Base-by-base conservation (phyloP, 345 rosid genomes). In the Populus pruinosa region DNA sequence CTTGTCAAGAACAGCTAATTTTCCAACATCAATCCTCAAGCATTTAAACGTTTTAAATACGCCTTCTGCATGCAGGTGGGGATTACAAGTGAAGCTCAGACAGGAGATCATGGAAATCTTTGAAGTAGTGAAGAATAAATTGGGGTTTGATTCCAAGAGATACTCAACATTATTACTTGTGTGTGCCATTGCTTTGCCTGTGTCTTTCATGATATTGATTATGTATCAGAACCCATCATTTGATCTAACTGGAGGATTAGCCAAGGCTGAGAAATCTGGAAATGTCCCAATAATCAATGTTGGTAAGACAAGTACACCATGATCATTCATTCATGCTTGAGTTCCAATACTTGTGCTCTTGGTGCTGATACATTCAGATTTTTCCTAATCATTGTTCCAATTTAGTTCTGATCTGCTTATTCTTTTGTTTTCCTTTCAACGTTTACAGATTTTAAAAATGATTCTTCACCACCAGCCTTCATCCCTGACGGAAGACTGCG, bases 41-140 rank as follows among this genome's bases (percentile, higher is more conserved):
- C 47, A 10, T 43, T 10, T 43, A 11, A 43, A 43, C 27, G 27
- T 56, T n/a, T 8, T 8, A 3, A n/a, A n/a, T 2, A 23, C 27
- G 8, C 64, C 16, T 59, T 59, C 64, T 66, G 49, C 21, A 12
- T 65, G 35, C 61, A 35, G 61, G 70, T 44, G 16, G 43, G 44
- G 39, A 44, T 29, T 63, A 6, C 64, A 9, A 23, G 64, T 59
- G 64, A 59, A 59, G 64, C 16, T 23, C 64, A 9, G 29, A 59
- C 29, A n/a, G 25, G n/a, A 76, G 12, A 53, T 62, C 65, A 76
- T 76, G 78, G 72, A 55, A 27, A 68, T 23, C 25, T 49, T 66
- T 66, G 31, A 75, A 31, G 33, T 75, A 25, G 25, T 2, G 50
- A 76, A 55, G 61, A 53, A 67, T 23, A 68, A 25, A 44, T 38